A percentile compares a stretch with the other conserved stretches of the same genome.
phyloP scores from a whole-genome alignment of 768 basidiomycete genomes.

The Mycena capillaripes region DNA sequence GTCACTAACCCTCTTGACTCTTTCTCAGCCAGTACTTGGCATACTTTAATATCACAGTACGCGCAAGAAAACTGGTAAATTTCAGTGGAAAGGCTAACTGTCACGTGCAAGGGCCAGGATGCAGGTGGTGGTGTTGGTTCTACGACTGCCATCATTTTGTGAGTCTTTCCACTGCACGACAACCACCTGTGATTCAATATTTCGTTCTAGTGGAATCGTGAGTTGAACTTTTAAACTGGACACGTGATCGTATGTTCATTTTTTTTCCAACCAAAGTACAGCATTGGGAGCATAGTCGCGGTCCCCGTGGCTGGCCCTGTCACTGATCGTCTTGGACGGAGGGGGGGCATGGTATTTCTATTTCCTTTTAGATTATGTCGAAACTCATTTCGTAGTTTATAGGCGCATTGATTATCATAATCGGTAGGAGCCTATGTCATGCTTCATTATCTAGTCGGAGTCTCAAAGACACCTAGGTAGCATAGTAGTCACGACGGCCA shows the following conservation, averaged over 20 bases:
- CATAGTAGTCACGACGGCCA: conserved; percentile 27
- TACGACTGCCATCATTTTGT: conserved; percentile 37
- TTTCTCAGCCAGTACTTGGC: conserved; percentile 26
- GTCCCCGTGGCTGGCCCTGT: conserved; percentile 35
- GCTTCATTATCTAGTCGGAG: not conserved
- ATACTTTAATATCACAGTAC: conserved; percentile 30
- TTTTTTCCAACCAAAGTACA: conserved; percentile 17
- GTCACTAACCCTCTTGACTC: not conserved
- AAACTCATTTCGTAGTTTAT: conserved; percentile 21
- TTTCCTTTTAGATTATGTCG: not conserved
- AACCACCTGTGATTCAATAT: not conserved
- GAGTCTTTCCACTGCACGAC: not conserved
- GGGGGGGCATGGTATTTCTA: conserved; percentile 34
- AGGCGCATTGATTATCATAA: conserved; percentile 31
- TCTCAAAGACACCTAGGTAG: conserved; percentile 18
- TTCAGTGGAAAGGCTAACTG: not conserved
- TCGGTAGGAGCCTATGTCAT: conserved; percentile 6
- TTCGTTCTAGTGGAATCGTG: conserved; percentile 32
- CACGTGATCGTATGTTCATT: not conserved
- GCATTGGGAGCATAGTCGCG: conserved; percentile 33
- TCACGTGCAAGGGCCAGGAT: conserved; percentile 21
- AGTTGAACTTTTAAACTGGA: not conserved
- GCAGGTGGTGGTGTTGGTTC: conserved; percentile 36
- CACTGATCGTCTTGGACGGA: conserved; percentile 29
- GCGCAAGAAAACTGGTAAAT: not conserved